Percentiles rank a stretch among this genome's conserved stretches.
phyloP scores from a whole-genome alignment of 371 early-diverging fungal species.

The Mortierella sp. region DNA sequence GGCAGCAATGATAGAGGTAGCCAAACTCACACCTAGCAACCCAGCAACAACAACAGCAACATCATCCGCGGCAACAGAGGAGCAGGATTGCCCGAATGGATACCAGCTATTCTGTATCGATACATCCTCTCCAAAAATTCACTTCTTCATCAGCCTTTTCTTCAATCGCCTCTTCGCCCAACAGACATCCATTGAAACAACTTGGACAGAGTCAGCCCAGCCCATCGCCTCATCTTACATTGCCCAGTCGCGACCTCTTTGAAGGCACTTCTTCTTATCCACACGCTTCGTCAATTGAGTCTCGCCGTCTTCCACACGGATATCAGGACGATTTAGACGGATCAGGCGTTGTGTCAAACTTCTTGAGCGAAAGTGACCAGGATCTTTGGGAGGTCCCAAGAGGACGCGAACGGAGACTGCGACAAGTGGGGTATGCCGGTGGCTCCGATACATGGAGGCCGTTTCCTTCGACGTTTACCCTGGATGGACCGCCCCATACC shows the following conservation, averaged over 20 bases:
- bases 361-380: not conserved
- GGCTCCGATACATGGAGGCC: not conserved
- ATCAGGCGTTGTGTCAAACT: not conserved
- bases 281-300: not conserved
- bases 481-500: not conserved
- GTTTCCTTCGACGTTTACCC: not conserved
- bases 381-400: not conserved
- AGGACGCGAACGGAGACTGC: not conserved
- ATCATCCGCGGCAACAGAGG: not conserved
- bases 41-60: not conserved
- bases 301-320: not conserved
- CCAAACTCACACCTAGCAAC: not conserved
- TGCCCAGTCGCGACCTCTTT: slow-evolving; percentile 17
- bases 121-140: not conserved
- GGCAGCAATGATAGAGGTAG: not conserved
- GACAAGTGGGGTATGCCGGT: too few species aligned
- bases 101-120: not conserved
- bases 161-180: not conserved
- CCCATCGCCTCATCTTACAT: not conserved
- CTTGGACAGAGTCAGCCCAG: not conserved
- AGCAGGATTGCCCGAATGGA: not conserved
- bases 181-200: not conserved
- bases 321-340: not conserved
- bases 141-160: not conserved
- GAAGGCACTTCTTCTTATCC: slow-evolving; percentile 9